phyloP scores from a whole-genome alignment of 2,329 filamentous ascomycete genomes.

The Acrocalymma vagum region DNA sequence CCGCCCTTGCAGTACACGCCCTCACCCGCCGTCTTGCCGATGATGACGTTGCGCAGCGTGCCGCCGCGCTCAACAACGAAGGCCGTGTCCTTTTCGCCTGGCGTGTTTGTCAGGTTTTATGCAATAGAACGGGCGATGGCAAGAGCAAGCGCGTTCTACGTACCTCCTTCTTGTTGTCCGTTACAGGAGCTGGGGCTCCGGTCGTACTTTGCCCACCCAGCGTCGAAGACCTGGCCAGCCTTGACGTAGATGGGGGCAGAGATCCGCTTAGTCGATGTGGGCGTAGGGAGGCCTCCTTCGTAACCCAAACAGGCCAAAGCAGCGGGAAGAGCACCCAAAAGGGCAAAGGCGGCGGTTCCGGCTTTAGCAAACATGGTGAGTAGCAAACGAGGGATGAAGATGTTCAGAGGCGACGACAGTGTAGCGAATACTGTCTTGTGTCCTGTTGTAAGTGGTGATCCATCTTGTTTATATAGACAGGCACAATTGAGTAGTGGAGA shows the following conservation, averaged over 20 bases:
- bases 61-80: slow-evolving; percentile 6
- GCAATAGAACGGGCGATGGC: no score
- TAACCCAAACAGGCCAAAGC: slow-evolving; percentile 1
- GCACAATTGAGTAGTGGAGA: no score
- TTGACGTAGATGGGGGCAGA: slow-evolving; percentile 7
- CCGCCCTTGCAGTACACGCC: slow-evolving; percentile 9
- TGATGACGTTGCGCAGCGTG: slow-evolving; percentile 3
- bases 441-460: no score
- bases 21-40: slow-evolving; percentile 5
- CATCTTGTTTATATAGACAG: no score
- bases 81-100: slow-evolving; percentile 5
- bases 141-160: not conserved
- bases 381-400: no score
- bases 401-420: no score
- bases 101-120: not conserved
- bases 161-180: slow-evolving; percentile 2
- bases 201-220: slow-evolving; percentile 8
- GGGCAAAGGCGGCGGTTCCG: slow-evolving; percentile 5
- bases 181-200: slow-evolving; percentile 8
- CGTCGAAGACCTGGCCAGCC: slow-evolving; percentile 4
- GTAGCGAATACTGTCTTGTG: no score
- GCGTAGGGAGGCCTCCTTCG: slow-evolving; percentile 1
- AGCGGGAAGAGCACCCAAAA: slow-evolving; percentile 5
- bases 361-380: slow-evolving; percentile 4
- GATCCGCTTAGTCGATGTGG: slow-evolving; percentile 4